Evolutionary conservation across 768 basidiomycete species (phyloP), one percentile per base, ranked within the genome.

Genomic region (Hericium coralloides): DNA sequence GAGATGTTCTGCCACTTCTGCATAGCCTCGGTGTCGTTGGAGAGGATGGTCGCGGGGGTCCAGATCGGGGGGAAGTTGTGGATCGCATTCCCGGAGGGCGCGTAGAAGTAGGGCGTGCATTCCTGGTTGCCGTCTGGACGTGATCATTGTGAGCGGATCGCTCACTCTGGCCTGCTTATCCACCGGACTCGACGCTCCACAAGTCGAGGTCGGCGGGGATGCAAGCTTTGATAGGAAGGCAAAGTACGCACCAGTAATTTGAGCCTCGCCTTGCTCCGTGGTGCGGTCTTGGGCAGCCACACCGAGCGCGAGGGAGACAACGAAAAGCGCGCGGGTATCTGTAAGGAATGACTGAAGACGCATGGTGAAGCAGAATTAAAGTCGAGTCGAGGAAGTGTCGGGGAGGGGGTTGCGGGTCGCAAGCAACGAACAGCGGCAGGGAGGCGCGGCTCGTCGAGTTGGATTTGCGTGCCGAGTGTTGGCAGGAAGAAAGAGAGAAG

Each of bases 1-100:
- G 68, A 63, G 23, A 84, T 80, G 38, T 69, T 68, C 5, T 69
- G 61, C 72, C 76, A 84, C 58, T 74, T 73, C 7, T 67, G 64
- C 47, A 67, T 68, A 18, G 52, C 61, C 0, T n/a, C 50, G 4
- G 54, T 15, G 23, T 62, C 61, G 7, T 12, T 56, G 12, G 61
- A 5, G 47, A 58, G 59, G 20, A 62, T 9, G 23, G 20, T 58
- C 20, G 61, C 61, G 9, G 57, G 54, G 14, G 31, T 25, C 59
- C 59, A 62, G 20, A 52, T 12, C 6, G 50, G 22, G 1, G 61
- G 61, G 31, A 62, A 60, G 10, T 49, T 53, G 17, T 18, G 3
- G 9, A 56, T 6, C 26, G 20, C 8, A 17, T 23, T 36, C 12
- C 15, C 54, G n/a, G 17, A 9, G n/a, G 59, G 52, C 4, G 61